Evolutionary conservation across 306 rosid species (phyloP), one percentile per base, ranked within the genome.

Genomic region (Gastrolobium villosum): DNA sequence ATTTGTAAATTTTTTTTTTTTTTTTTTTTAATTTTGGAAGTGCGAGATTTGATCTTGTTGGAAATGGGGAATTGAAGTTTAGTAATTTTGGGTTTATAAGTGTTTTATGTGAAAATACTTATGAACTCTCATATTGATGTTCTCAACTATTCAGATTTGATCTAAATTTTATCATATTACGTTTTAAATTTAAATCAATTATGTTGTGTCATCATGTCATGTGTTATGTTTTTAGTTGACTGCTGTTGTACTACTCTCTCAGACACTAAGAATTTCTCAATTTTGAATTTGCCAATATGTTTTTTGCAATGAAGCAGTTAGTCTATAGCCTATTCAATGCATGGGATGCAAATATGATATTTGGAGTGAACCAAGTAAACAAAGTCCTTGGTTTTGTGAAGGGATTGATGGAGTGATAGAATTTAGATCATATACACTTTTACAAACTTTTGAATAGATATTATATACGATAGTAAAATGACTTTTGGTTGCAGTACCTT

Each of bases 141-240:
- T 64, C 49, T 46, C 34, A 31, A 49, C 68, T 1, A 32, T 74
- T 81, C 61, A 41, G 70, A 50, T 82, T 82, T 70, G 78, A 76
- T 80, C 62, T 56, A 2, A 59, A 10, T 50, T 68, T 74, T 68
- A 26, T 50, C 7, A 3, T 40, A 11, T 37, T 44, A 7, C 34
- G 5, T 43, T 43, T 46, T 7, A n/a, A 62, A 43, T 41, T 70
- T 52, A 60, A n/a, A 57, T 2, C 8, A 53, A 39, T 65, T 61
- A 5, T 41, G 6, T 15, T 30, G 56, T 57, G 41, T 7, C 49
- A 28, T 15, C 14, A 49, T 57, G 41, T 7, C 49, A 28, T 13
- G 20, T 56, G 52, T 44, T 52, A 1, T 76, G 62, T 46, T 20
- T 64, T 15, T 44, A 44, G 53, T 35, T 60, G 68, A 69, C 62